Conservation (phyloP, 2,329 filamentous ascomycete species). For the Cytospora piceae region DNA sequence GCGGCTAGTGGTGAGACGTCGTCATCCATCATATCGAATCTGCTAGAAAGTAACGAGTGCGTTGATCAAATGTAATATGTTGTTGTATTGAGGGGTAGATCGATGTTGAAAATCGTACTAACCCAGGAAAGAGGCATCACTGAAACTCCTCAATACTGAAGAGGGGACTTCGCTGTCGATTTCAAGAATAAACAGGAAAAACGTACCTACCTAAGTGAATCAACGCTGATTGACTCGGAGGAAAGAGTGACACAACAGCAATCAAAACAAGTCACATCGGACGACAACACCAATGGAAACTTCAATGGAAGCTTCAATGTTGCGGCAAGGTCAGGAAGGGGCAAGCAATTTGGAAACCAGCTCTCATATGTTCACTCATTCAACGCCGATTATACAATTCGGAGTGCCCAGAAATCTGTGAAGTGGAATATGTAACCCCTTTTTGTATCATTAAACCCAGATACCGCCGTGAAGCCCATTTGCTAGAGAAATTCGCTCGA, state of each 20-base stretch:
- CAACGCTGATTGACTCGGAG: background rate
- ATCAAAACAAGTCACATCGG: background rate
- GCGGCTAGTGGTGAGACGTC: conserved; percentile 1
- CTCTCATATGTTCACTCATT: conserved; percentile 9
- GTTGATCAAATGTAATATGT: background rate
- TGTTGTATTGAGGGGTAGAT: conserved; percentile 11
- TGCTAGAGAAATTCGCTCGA: conserved; percentile 9
- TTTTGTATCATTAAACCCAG: conserved; percentile 7
- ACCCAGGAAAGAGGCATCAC: background rate
- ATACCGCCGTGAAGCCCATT: background rate
- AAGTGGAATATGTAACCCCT: background rate
- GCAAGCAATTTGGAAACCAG: background rate
- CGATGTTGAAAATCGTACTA: background rate
- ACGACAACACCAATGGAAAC: background rate
- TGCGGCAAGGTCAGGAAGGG: background rate
- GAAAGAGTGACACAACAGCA: background rate
- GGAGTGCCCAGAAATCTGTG: background rate
- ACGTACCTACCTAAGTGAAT: background rate
- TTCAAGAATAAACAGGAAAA: background rate
- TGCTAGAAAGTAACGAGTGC: background rate
- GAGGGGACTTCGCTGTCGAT: background rate
- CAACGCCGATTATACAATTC: conserved; percentile 12
- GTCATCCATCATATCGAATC: background rate
- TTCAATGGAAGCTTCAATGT: conserved; percentile 6
- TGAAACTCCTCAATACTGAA: background rate